Evolutionary conservation across 805 yeast genomes (phyloP).

Genomic region (Nakazawaea wyomingensis): DNA sequence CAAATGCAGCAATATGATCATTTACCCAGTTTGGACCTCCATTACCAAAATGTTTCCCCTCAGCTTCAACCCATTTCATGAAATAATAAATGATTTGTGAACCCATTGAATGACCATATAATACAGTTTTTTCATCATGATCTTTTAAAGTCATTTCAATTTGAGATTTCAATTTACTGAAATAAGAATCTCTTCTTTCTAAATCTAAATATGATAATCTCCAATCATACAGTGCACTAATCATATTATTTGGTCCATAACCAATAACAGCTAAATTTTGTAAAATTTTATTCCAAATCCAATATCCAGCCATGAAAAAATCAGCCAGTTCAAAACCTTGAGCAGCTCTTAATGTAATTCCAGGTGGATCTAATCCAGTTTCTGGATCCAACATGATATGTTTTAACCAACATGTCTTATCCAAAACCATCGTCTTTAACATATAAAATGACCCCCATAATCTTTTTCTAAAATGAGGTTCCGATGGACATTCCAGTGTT

Average conservation of each 20-base stretch:
- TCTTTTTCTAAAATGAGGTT: slow-evolving; percentile 81
- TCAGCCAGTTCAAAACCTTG: slow-evolving; percentile 97
- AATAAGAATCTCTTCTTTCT: slow-evolving; percentile 83
- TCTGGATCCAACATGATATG: slow-evolving; percentile 84
- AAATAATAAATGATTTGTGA: slow-evolving; percentile 84
- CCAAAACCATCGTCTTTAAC: slow-evolving; percentile 87
- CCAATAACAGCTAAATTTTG: slow-evolving; percentile 93
- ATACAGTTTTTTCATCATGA: slow-evolving; percentile 62
- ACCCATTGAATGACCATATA: slow-evolving; percentile 96
- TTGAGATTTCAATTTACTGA: slow-evolving; percentile 65
- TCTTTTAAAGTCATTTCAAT: slow-evolving; percentile 55
- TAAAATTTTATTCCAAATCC: slow-evolving; percentile 98
- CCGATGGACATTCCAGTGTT: slow-evolving; percentile 73
- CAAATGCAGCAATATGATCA: slow-evolving; percentile 70
- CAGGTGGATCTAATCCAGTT: slow-evolving; percentile 91
- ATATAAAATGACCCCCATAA: slow-evolving; percentile 97
- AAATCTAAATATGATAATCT: slow-evolving; percentile 84
- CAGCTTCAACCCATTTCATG: slow-evolving; percentile 94
- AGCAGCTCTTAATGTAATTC: slow-evolving; percentile 78
- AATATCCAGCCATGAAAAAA: slow-evolving; percentile 93
- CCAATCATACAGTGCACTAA: slow-evolving; percentile 95
- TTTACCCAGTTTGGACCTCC: slow-evolving; percentile 93
- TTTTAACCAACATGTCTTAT: slow-evolving; percentile 89
- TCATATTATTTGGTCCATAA: slow-evolving; percentile 87
- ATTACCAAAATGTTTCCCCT: slow-evolving; percentile 74